Evolutionary conservation across 306 rosid species (phyloP).

Genomic region (Ceratonia siliqua): DNA sequence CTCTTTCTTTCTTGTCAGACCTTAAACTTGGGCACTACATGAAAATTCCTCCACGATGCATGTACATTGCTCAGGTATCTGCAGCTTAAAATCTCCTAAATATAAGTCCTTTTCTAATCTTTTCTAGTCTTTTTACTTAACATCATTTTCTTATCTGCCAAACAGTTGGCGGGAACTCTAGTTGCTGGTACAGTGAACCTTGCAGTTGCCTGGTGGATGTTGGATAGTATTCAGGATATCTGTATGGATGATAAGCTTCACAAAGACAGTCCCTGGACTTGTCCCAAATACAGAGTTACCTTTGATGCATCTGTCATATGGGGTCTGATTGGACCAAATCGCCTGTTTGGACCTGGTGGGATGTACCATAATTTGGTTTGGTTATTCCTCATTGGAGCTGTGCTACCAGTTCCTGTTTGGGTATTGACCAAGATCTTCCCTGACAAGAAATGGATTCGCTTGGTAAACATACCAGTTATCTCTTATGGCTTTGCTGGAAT

Average conservation of each 20-base stretch:
- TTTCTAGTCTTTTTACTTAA: not conserved
- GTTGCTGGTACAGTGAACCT: constrained; percentile 80
- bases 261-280: constrained; percentile 94
- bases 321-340: constrained; percentile 89
- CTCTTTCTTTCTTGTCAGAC: constrained; percentile 91
- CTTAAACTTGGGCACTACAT: constrained; percentile 98
- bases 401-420: constrained; percentile 89
- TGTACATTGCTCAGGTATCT: constrained; percentile 90
- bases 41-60: constrained; percentile 97
- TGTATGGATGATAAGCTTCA: constrained; percentile 69
- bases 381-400: constrained; percentile 85
- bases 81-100: constrained; percentile 7
- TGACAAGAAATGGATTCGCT: constrained; percentile 80
- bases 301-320: constrained; percentile 96
- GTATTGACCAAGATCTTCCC: constrained; percentile 81
- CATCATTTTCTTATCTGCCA: not conserved
- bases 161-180: constrained; percentile 87
- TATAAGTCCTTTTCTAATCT: not conserved
- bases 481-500: constrained; percentile 91
- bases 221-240: constrained; percentile 70
- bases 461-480: constrained; percentile 92
- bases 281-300: constrained; percentile 92
- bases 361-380: constrained; percentile 84
- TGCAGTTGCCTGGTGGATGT: constrained; percentile 99
- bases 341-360: constrained; percentile 90